Percentiles rank a stretch among this genome's conserved stretches.
Conservation (phyloP, 208 protist genomes). For the Wallacemonas collosoma region DNA sequence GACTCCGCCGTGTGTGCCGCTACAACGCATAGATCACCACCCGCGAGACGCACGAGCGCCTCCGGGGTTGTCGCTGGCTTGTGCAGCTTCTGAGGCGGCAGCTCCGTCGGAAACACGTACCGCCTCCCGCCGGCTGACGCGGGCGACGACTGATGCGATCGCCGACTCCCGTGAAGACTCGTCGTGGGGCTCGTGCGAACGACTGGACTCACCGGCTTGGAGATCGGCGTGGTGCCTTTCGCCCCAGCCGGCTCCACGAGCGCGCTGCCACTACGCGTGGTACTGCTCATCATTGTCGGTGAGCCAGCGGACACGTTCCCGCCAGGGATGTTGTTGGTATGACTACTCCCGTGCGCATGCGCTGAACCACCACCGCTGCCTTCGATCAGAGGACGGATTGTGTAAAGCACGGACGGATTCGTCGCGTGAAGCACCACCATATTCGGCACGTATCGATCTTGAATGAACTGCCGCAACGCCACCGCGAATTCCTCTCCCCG, state of each 20-base stretch:
- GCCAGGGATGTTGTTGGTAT: neutral
- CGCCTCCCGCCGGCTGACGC: neutral
- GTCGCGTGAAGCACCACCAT: slow-evolving; percentile 88
- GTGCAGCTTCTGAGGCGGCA: slow-evolving; percentile 19
- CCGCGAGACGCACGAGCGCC: slow-evolving; percentile 28
- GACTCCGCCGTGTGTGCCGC: neutral
- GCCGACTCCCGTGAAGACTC: neutral
- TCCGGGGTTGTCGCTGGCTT: slow-evolving; percentile 10
- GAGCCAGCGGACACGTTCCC: neutral
- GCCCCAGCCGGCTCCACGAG: neutral
- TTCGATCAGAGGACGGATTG: slow-evolving; percentile 63
- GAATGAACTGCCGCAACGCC: slow-evolving; percentile 76
- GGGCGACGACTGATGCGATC: slow-evolving; percentile 1
- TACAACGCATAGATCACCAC: slow-evolving; percentile 24
- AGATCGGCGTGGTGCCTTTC: neutral
- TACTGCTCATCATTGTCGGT: neutral
- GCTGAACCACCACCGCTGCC: slow-evolving; percentile 1
- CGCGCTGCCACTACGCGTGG: neutral
- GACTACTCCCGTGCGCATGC: neutral
- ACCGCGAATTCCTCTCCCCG: slow-evolving; percentile 62
- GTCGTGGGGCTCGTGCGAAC: slow-evolving; percentile 2
- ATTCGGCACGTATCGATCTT: slow-evolving; percentile 80
- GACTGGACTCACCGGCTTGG: slow-evolving; percentile 9
- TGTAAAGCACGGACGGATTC: slow-evolving; percentile 72
- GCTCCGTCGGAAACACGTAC: slow-evolving; percentile 25